Conservation (phyloP, 2,329 filamentous ascomycete species). For the Venturia asperata region DNA sequence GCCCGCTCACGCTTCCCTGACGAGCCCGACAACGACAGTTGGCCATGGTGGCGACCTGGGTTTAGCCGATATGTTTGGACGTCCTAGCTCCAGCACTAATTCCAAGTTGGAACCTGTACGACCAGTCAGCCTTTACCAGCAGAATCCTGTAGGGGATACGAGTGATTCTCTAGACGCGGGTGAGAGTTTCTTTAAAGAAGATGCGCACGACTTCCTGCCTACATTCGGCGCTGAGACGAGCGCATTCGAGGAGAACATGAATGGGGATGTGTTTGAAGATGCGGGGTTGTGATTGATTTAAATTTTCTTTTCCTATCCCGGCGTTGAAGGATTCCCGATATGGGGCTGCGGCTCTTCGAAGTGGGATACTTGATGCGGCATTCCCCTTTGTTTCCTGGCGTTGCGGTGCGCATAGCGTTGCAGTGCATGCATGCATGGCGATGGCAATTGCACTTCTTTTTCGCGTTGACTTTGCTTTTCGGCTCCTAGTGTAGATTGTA, state of each 20-base stretch:
- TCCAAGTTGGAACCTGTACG: conserved; percentile 1
- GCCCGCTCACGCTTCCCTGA: background rate
- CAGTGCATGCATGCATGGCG: conserved; percentile 2
- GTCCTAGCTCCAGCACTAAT: conserved; percentile 15
- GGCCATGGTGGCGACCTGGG: background rate
- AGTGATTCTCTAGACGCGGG: background rate
- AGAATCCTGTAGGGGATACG: background rate
- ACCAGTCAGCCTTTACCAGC: conserved; percentile 11
- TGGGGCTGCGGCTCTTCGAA: background rate
- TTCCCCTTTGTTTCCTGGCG: background rate
- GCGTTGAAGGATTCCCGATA: background rate
- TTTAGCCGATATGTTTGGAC: conserved; percentile 16
- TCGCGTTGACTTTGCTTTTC: background rate
- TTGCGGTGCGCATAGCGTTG: background rate
- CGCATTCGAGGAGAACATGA: conserved; percentile 9
- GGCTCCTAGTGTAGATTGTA: background rate
- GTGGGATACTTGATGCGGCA: background rate
- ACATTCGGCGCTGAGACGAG: conserved; percentile 6
- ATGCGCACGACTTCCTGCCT: conserved; percentile 2
- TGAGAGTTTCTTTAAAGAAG: background rate
- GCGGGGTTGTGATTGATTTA: background rate
- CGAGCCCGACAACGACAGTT: background rate
- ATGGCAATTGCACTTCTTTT: background rate
- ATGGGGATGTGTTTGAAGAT: conserved; percentile 1
- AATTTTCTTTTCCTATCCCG: background rate